These are phyloP conservation scores for Kazachstania sp. DNA, from an alignment of 1,139 yeast species.

Conservation along the genomic window DNA sequence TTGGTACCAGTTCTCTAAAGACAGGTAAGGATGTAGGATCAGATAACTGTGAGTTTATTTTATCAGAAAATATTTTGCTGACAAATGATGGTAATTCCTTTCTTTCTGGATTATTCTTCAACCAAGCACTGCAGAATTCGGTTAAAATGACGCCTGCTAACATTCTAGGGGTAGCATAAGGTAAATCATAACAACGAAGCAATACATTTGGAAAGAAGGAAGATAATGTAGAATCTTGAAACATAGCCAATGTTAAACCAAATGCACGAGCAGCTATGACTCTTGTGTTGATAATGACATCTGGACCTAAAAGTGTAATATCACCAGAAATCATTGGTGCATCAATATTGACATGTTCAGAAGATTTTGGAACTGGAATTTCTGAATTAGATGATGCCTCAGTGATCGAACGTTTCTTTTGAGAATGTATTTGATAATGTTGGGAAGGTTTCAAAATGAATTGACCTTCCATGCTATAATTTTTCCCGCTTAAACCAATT, in stretches of 20 bases:
- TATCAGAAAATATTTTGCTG: slow-evolving; percentile 30
- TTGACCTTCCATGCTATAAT: slow-evolving; percentile 71
- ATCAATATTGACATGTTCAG: slow-evolving; percentile 73
- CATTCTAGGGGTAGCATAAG: slow-evolving; percentile 76
- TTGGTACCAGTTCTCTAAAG: slow-evolving; percentile 82
- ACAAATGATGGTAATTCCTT: slow-evolving; percentile 23
- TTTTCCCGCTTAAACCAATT: slow-evolving; percentile 84
- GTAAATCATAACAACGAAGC: slow-evolving; percentile 31
- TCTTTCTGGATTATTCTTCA: slow-evolving; percentile 10
- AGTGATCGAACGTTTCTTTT: slow-evolving; percentile 27
- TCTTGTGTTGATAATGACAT: slow-evolving; percentile 67
- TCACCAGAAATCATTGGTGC: slow-evolving; percentile 91
- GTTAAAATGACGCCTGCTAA: slow-evolving; percentile 61
- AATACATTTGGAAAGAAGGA: slow-evolving; percentile 33
- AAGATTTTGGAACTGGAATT: slow-evolving; percentile 47
- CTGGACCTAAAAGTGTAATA: slow-evolving; percentile 72
- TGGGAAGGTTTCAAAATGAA: slow-evolving; percentile 69
- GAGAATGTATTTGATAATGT: slow-evolving; percentile 28
- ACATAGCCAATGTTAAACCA: slow-evolving; percentile 58
- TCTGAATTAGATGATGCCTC: slow-evolving; percentile 19
- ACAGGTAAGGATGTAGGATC: slow-evolving; percentile 42
- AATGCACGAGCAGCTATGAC: slow-evolving; percentile 67
- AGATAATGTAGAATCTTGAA: slow-evolving; percentile 38
- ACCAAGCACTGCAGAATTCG: slow-evolving; percentile 50
- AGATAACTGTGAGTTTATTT: slow-evolving; percentile 38